Conservation (phyloP, 108 stramenopile genomes). For the Cyclotella atomus region DNA sequence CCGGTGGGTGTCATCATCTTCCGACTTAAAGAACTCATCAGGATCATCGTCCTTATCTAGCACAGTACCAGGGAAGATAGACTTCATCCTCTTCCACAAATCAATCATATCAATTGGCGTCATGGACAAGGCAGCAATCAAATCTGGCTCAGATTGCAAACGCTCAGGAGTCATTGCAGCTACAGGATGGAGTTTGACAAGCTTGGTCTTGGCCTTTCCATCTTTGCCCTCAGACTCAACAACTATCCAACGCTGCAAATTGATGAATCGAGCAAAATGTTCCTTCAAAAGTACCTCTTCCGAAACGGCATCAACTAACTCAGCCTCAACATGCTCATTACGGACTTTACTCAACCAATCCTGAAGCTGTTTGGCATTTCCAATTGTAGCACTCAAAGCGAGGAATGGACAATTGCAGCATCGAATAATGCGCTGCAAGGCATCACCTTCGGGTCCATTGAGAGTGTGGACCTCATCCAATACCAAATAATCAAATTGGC, state of each 20-base stretch:
- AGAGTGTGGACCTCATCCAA: constrained; percentile 99
- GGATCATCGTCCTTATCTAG: constrained; percentile 92
- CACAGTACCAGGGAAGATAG: constrained; percentile 81
- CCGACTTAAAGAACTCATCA: constrained; percentile 89
- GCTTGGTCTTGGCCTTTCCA: constrained; percentile 73
- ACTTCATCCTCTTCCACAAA: constrained; percentile 88
- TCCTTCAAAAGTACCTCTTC: constrained; percentile 88
- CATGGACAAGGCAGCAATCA: constrained; percentile 90
- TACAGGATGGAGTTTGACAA: constrained; percentile 94
- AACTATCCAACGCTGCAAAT: constrained; percentile 96
- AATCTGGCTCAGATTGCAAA: constrained; percentile 71
- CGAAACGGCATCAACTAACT: constrained; percentile 67
- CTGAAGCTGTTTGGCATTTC: constrained; percentile 93
- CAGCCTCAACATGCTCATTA: constrained; percentile 82
- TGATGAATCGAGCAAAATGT: constrained; percentile 96
- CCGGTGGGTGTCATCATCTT: constrained; percentile 83
- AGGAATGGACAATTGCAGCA: constrained; percentile 94
- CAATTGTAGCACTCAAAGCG: constrained; percentile 98
- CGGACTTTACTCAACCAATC: constrained; percentile 93
- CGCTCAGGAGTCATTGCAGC: constrained; percentile 94
- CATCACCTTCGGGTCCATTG: constrained; percentile 98
- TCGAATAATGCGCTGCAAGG: constrained; percentile 96
- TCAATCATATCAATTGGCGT: constrained; percentile 95
- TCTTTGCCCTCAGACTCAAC: constrained; percentile 83
- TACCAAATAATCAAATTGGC: constrained; percentile 96